Evolutionary conservation across 2,329 filamentous ascomycete species (phyloP), one percentile per base, ranked within the genome.

Genomic region (Ilyonectria sp.): DNA sequence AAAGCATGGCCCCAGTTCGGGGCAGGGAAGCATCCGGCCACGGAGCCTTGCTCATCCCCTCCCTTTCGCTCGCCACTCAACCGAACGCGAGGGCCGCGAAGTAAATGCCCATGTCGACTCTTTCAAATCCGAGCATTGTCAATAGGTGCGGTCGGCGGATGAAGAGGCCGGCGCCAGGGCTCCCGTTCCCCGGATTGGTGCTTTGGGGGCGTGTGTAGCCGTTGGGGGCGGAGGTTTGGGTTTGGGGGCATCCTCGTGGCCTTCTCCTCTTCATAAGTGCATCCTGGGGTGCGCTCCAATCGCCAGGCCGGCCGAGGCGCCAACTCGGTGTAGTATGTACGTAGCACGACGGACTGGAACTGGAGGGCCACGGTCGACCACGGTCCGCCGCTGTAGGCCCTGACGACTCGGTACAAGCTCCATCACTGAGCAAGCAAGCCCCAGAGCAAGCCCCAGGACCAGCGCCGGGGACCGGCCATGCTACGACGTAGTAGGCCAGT

Each of bases 111-210:
- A 53, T 66, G 58, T 52, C 55, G 19, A 49, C 37, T 21, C 19
- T 52, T 55, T 47, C 58, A 35, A 35, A 37, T 33, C 37, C 53
- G 46, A 58, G 47, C 52, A 47, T 37, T 37, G 31, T 61, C 17
- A 21, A 58, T 49, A 56, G 19, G 63, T 56, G 46, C 58, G 29
- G 49, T 62, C 47, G 23, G 56, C 37, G 31, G 40, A 31, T 53
- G 52, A 31, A 58, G 53, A 23, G 57, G 61, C 62, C 70, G 73
- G 70, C 71, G 65, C 61, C 64, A 70, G 63, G 71, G 64, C 70
- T 62, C 69, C 63, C 23, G 54, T 71, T 75, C 70, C 73, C 71
- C 73, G 69, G 68, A 68, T 71, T 73, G 69, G 65, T 71, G 60
- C 63, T 73, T 74, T 71, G 73, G 73, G 73, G 71, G 58, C 49